phyloP scores from a whole-genome alignment of 2,329 filamentous ascomycete species.

The Trichoderma pleuroti region DNA sequence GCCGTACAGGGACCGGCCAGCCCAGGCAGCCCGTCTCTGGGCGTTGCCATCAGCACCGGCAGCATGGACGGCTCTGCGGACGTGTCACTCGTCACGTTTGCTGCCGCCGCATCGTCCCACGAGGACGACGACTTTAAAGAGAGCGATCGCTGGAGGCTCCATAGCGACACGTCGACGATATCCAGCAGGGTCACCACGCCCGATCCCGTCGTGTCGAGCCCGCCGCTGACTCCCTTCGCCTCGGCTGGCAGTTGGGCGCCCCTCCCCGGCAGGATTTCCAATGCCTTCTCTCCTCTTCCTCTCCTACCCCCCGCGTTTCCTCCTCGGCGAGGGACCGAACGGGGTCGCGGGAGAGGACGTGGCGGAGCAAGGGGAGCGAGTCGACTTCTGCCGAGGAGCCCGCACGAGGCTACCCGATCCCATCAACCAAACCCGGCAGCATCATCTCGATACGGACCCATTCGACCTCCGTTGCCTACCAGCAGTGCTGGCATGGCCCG shows the following conservation, averaged over 20 bases:
- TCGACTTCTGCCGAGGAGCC: slow-evolving; percentile 16
- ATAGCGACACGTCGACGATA: slow-evolving; percentile 29
- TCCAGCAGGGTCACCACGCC: slow-evolving; percentile 31
- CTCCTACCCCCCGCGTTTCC: slow-evolving; percentile 20
- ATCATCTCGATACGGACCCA: not conserved
- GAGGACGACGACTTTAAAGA: slow-evolving; percentile 28
- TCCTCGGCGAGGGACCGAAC: slow-evolving; percentile 10
- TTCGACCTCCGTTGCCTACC: not conserved
- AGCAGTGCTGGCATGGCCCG: not conserved
- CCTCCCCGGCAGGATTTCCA: slow-evolving; percentile 18
- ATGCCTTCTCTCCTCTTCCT: slow-evolving; percentile 17
- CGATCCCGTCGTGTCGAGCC: slow-evolving; percentile 23
- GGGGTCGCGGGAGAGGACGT: slow-evolving; percentile 16
- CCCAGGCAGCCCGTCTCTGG: slow-evolving; percentile 1
- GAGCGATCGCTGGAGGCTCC: slow-evolving; percentile 28
- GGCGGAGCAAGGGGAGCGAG: slow-evolving; percentile 11
- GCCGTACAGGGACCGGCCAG: slow-evolving; percentile 12
- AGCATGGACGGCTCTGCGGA: slow-evolving; percentile 12
- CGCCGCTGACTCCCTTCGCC: slow-evolving; percentile 21
- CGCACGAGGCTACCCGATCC: slow-evolving; percentile 17
- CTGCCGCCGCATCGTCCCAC: slow-evolving; percentile 25
- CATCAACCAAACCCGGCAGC: not conserved
- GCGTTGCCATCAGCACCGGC: not conserved
- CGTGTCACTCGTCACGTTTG: slow-evolving; percentile 13
- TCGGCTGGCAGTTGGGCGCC: slow-evolving; percentile 19